Evolutionary conservation across 1,139 yeast species (phyloP).

Genomic region (Debaryomyces sp.): DNA sequence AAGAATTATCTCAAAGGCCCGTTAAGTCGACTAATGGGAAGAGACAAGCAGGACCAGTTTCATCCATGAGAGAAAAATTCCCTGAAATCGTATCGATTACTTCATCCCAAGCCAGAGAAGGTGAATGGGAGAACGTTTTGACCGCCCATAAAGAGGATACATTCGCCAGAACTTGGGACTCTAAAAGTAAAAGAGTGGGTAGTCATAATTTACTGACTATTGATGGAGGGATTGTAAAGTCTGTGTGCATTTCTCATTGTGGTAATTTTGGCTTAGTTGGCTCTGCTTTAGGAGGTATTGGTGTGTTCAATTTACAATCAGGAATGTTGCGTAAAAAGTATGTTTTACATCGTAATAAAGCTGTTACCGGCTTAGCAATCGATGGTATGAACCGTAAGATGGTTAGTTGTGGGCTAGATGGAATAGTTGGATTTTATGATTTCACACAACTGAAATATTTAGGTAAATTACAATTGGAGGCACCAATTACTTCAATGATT

Average conservation of each 20-base stretch:
- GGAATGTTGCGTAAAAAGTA: constrained; percentile 73
- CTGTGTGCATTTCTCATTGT: constrained; percentile 84
- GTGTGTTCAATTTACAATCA: constrained; percentile 87
- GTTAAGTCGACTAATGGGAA: constrained; percentile 57
- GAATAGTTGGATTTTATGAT: constrained; percentile 84
- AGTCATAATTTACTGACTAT: constrained; percentile 67
- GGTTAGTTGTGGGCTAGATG: constrained; percentile 89
- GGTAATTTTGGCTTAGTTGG: constrained; percentile 96
- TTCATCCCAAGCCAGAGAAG: constrained; percentile 75
- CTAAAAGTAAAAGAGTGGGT: constrained; percentile 82
- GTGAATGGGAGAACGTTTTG: constrained; percentile 94
- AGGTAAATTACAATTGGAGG: constrained; percentile 68
- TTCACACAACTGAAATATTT: constrained; percentile 71
- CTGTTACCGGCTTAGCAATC: constrained; percentile 86
- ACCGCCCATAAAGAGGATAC: constrained; percentile 86
- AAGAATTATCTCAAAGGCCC: constrained; percentile 82
- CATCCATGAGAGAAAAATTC: constrained; percentile 61
- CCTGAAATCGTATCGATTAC: constrained; percentile 78
- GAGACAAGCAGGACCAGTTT: constrained; percentile 59
- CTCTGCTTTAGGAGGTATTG: constrained; percentile 87
- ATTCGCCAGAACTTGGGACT: constrained; percentile 92
- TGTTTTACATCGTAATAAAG: constrained; percentile 63
- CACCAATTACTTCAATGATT: constrained; percentile 77
- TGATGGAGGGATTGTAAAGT: constrained; percentile 80
- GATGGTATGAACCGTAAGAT: constrained; percentile 89